Evolutionary conservation across 768 basidiomycete genomes (phyloP), one percentile per base, ranked within the genome.

Genomic region (Pulveroboletus frians): DNA sequence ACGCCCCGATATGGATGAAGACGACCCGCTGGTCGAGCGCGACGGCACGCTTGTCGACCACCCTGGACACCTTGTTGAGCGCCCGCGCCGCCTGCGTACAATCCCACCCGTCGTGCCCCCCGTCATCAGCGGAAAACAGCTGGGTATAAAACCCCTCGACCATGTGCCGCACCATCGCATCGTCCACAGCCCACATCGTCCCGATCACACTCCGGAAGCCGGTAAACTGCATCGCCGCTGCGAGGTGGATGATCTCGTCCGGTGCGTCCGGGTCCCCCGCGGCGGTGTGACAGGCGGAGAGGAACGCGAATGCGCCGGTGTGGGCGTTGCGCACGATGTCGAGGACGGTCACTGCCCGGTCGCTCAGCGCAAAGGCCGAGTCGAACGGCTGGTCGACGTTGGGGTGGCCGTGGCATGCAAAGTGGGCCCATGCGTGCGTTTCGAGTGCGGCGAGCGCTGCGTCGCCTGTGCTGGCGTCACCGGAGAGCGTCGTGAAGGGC

Each of bases 201-300:
- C 67, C 69, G 5, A 72, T 57, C 15, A 71, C 71, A 29, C 67
- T 57, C 20, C 65, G 46, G 39, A 69, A 71, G 1, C 69, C 69
- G 1, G 57, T 50, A 39, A 71, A 71, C 29, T 67, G 69, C 57
- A 72, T 58, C 18, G 61, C 70, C 2, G 68, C 59, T 1, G 69
- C 69, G 7, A 71, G 67, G 27, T 69, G 65, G 3, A 71, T 53
- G 10, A 60, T 51, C 47, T 72, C 70, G 46, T 71, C 67, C 0
- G 67, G 63, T 4, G 63, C 58, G 0, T 49, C 15, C 3, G 41
- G 47, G 27, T 59, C 58, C 2, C 58, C 58, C 3, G 49, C 58
- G 7, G 64, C 57, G 0, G 69, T 70, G 30, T 71, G 61, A 30
- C 69, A 70, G 0, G 69, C 70, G 14, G 70, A 71, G 4, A 70